phyloP scores from a whole-genome alignment of 345 rosid genomes.

The Mallotus nudiflorus region DNA sequence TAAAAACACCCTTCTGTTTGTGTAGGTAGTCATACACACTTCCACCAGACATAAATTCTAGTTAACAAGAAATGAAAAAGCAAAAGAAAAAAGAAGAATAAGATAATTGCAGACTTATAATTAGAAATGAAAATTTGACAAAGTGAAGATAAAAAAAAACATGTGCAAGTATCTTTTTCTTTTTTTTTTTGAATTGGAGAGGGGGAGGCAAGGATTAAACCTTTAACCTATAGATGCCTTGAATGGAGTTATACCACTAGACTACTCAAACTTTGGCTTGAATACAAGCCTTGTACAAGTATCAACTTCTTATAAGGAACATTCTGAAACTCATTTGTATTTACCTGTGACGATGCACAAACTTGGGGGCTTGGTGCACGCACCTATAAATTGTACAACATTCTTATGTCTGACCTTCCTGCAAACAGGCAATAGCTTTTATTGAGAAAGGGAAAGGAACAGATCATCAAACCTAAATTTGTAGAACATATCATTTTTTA shows the following conservation, averaged over 20 bases:
- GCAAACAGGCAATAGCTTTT: slow-evolving; percentile 29
- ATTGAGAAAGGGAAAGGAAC: background rate
- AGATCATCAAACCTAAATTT: slow-evolving; percentile 1
- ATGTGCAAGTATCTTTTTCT: too few species aligned
- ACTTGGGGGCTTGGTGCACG: slow-evolving; percentile 93
- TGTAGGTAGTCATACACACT: slow-evolving; percentile 98
- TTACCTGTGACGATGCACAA: slow-evolving; percentile 92
- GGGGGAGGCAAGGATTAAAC: too few species aligned
- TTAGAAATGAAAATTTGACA: slow-evolving; percentile 7
- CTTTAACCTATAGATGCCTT: too few species aligned
- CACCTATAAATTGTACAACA: slow-evolving; percentile 96
- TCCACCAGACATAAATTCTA: slow-evolving; percentile 96
- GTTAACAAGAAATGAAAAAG: slow-evolving; percentile 7
- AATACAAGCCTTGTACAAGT: too few species aligned
- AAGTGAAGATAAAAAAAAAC: background rate
- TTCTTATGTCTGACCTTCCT: slow-evolving; percentile 97
- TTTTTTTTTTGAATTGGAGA: too few species aligned
- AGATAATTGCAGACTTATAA: background rate
- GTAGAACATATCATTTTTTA: background rate
- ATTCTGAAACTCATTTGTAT: slow-evolving; percentile 9
- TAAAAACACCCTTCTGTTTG: slow-evolving; percentile 86
- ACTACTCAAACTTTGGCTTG: too few species aligned
- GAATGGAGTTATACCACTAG: too few species aligned
- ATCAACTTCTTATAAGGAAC: background rate
- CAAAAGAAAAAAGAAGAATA: background rate